phyloP scores from a whole-genome alignment of 148 eudicot species.

The Gaultheria prostrata region DNA sequence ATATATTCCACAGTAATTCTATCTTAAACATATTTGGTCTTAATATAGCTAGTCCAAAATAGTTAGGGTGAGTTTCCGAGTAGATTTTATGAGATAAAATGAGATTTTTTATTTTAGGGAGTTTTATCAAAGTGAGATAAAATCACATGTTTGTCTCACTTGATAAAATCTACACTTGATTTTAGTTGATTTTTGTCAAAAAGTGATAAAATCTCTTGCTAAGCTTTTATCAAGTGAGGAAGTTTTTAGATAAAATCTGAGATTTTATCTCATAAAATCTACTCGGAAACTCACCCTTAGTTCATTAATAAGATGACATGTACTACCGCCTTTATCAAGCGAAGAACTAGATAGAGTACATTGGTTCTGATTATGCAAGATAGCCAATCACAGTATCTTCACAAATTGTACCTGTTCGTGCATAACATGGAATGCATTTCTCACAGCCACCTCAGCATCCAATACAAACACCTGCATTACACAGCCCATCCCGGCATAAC shows the following conservation, averaged over 20 bases:
- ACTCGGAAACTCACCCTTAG: too few species aligned
- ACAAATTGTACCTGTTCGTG: slow-evolving; percentile 27
- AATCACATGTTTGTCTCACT: too few species aligned
- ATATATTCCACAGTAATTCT: background rate
- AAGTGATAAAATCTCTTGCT: too few species aligned
- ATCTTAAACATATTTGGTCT: background rate
- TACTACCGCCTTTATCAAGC: background rate
- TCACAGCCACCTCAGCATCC: slow-evolving; percentile 33
- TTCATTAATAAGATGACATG: background rate
- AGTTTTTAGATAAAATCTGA: too few species aligned
- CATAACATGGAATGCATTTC: slow-evolving; percentile 38
- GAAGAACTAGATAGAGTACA: background rate
- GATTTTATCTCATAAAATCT: too few species aligned
- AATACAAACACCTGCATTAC: slow-evolving; percentile 31
- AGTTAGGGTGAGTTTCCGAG: too few species aligned
- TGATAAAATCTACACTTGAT: too few species aligned
- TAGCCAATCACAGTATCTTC: background rate
- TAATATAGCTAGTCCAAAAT: background rate
- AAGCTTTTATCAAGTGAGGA: too few species aligned
- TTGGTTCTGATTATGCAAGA: background rate
- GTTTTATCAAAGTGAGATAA: too few species aligned
- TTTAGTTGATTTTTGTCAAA: too few species aligned
- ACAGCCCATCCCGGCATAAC: background rate
- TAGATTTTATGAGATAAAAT: too few species aligned
- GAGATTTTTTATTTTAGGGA: too few species aligned